Base-by-base conservation (phyloP, 768 basidiomycete species). In the Phanerodontia chrysosporium region DNA sequence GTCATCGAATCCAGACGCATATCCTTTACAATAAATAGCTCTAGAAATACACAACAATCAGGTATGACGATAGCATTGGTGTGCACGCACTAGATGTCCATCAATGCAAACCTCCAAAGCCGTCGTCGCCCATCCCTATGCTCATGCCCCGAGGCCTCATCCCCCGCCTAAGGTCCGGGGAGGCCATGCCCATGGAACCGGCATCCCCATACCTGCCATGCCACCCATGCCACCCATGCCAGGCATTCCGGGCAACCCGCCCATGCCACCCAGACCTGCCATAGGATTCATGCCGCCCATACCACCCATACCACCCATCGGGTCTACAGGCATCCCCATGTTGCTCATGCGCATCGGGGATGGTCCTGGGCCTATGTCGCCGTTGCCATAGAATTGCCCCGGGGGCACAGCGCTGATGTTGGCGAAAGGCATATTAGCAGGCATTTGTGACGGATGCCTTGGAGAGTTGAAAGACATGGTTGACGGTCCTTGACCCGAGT, bases 311-410 rank as follows among this genome's bases (percentile, higher is more conserved):
- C 63, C 58, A 5, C 48, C 49, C 60, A 61, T 61, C 8, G 46
- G 53, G 13, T 48, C 65, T 71, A 44, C 36, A 49, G 58, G 58
- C 5, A 70, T 66, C n/a, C 65, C 61, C 63, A 69, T 68, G 14
- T 64, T 58, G 13, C 65, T 64, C 71, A 77, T 74, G 24, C 70
- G 74, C 67, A 72, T 69, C 25, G 58, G 62, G 3, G 59, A 62
- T 42, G 46, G 48, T 60, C 65, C 64, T 10, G 39, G 39, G 21
- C 65, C 65, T 60, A 64, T 62, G 13, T 65, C 74, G 7, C 66
- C 64, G 45, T 60, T 56, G 5, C 66, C 74, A 58, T 79, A 80
- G 61, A 80, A 80, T 57, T 79, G 79, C 21, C 57, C 57, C 0
- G 77, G 70, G n/a, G 78, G 63, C 21, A 80, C 73, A 6, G 71